These are phyloP conservation scores for Sesbania bispinosa DNA, from an alignment of 306 rosid species.

Conservation along the genomic window DNA sequence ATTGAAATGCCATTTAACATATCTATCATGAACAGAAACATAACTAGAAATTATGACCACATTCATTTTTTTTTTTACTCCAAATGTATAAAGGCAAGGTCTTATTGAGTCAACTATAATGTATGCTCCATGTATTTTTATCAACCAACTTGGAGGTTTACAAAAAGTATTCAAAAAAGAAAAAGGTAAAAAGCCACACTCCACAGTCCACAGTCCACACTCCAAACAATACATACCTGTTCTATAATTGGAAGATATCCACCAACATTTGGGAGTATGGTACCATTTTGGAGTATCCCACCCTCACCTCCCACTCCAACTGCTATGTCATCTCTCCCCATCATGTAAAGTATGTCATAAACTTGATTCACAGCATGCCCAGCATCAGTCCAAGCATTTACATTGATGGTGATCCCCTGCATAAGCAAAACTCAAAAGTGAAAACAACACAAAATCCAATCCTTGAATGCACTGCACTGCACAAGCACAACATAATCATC, in stretches of 20 bases:
- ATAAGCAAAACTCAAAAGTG: not conserved
- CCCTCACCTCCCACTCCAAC: slow-evolving; percentile 98
- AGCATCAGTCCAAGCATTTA: slow-evolving; percentile 84
- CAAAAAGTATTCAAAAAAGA: not conserved
- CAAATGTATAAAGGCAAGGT: not conserved
- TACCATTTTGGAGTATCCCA: slow-evolving; percentile 68
- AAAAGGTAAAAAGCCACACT: not conserved
- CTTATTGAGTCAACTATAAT: not conserved
- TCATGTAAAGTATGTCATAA: slow-evolving; percentile 86
- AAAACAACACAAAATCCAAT: not conserved
- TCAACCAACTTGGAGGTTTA: not conserved
- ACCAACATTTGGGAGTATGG: slow-evolving; percentile 78
- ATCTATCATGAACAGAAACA: not conserved
- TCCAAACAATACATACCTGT: slow-evolving; percentile 46
- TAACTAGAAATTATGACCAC: not conserved
- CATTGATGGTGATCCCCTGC: slow-evolving; percentile 68
- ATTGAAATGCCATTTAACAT: not conserved
- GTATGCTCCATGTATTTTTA: not conserved
- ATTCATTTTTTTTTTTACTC: not conserved
- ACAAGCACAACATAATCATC: not conserved
- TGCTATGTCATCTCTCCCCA: slow-evolving; percentile 79
- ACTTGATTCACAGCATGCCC: slow-evolving; percentile 94
- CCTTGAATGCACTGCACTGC: no score
- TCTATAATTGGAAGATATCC: slow-evolving; percentile 91
- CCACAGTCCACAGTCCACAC: no score